Conservation (phyloP, 2,329 filamentous ascomycete genomes). For the Pyricularia sp. region DNA sequence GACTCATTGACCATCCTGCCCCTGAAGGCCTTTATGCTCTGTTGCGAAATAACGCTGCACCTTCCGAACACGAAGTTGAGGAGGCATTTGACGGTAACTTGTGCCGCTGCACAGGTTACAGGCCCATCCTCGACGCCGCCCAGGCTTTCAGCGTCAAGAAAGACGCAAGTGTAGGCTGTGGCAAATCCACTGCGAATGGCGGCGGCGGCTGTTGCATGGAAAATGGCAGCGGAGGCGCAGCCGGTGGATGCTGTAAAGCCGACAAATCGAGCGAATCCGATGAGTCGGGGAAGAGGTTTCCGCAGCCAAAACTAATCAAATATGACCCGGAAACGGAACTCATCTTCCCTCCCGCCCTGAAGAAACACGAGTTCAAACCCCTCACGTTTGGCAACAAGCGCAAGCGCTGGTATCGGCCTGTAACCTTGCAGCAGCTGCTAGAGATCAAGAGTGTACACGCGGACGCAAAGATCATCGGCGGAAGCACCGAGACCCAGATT, state of each 20-base stretch:
- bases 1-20: neutral
- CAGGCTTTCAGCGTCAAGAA: conserved; percentile 62
- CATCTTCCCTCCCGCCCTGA: conserved; percentile 80
- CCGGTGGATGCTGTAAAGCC: conserved; percentile 57
- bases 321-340: conserved; percentile 90
- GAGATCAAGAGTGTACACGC: conserved; percentile 83
- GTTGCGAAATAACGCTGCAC: conserved; percentile 67
- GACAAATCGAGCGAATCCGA: conserved; percentile 36
- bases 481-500: conserved; percentile 94
- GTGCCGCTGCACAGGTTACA: conserved; percentile 89
- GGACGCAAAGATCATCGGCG: conserved; percentile 84
- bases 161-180: conserved; percentile 27
- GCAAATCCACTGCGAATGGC: conserved; percentile 34
- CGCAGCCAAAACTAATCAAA: conserved; percentile 81
- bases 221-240: conserved; percentile 38
- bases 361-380: conserved; percentile 69
- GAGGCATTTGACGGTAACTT: conserved; percentile 96
- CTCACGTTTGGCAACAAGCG: conserved; percentile 87
- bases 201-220: conserved; percentile 62
- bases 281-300: conserved; percentile 54
- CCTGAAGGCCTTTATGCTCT: conserved; percentile 58
- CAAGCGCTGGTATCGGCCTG: conserved; percentile 86
- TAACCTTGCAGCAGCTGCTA: conserved; percentile 73
- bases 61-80: conserved; percentile 73
- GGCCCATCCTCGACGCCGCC: conserved; percentile 86